Base-by-base conservation (phyloP, 2,329 filamentous ascomycete genomes). In the Myriosclerotinia scirpicola region DNA sequence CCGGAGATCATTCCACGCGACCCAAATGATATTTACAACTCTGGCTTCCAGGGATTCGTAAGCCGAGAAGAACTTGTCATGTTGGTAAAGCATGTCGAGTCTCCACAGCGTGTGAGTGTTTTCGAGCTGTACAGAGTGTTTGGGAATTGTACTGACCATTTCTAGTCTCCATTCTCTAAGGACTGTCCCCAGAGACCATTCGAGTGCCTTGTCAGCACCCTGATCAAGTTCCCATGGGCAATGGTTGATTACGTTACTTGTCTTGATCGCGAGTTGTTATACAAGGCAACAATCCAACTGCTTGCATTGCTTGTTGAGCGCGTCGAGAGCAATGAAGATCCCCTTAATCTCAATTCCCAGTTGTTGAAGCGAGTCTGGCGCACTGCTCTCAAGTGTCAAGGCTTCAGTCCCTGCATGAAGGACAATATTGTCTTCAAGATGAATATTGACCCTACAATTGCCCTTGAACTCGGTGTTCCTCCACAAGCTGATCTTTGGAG, bases 181-280 rank as follows among this genome's bases (percentile, higher is more conserved):
- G 81, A 86, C 36, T 88, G 85, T 70, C 85, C 86, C 0, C 86
- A 90, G 76, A 83, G 87, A 17, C 84, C 86, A 1, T 89, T 84
- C 66, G 87, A 90, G 77, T 87, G 82, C 73, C 79, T 90, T 72
- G 87, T 90, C 71, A 87, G 85, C 74, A 88, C 84, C 0, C 70
- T 77, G 67, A 63, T 72, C 61, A 77, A 77, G 73, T 75, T 87
- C 54, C 87, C 87, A 0, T 90, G 87, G 87, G 81, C 84, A 67
- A 80, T 81, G 74, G 80, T 85, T 1, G 76, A 84, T 3, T 71
- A 80, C 64, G 85, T 89, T 77, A 89, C 84, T 9, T 78, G 89
- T 56, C 77, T 79, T 65, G 82, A 89, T 75, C 84, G 87, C 1
- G 77, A 82, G 54, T 76, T 80, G 9, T 77, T 89, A 36, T 87